phyloP scores from a whole-genome alignment of 768 basidiomycete species.

The Pulveroboletus sp. region DNA sequence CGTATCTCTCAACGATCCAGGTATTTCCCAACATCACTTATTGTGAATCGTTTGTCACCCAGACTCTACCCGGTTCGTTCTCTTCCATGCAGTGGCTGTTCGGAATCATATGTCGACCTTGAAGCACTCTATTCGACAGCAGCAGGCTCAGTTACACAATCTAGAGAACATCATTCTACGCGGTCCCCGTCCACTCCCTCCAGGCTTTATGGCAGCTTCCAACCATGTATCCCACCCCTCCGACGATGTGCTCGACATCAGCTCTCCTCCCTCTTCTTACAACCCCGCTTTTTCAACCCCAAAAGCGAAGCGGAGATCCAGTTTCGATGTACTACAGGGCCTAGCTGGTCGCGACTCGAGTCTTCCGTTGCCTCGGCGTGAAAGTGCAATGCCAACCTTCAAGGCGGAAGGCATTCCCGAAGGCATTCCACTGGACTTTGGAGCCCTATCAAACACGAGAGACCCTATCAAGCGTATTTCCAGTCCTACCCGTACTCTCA shows the following conservation, averaged over 20 bases:
- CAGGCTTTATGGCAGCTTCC: constrained; percentile 37
- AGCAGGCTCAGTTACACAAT: constrained; percentile 71
- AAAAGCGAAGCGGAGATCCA: constrained; percentile 59
- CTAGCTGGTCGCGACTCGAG: constrained; percentile 75
- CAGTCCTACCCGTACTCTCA: constrained; percentile 75
- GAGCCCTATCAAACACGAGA: constrained; percentile 36
- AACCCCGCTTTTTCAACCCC: constrained; percentile 35
- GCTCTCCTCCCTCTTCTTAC: constrained; percentile 31
- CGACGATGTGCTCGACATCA: constrained; percentile 33
- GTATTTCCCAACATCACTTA: constrained; percentile 39
- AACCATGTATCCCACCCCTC: constrained; percentile 36
- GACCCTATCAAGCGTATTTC: constrained; percentile 47
- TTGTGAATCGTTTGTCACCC: constrained; percentile 22
- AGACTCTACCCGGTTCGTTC: constrained; percentile 24
- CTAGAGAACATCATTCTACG: constrained; percentile 67
- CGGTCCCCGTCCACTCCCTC: constrained; percentile 57
- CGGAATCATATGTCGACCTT: constrained; percentile 77
- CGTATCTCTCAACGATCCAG: constrained; percentile 58
- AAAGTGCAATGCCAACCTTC: constrained; percentile 35
- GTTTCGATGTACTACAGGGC: constrained; percentile 65
- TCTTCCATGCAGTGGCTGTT: constrained; percentile 53
- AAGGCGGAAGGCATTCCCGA: constrained; percentile 61
- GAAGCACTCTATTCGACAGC: constrained; percentile 79
- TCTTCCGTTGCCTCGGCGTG: constrained; percentile 64
- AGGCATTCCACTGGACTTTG: constrained; percentile 64